These are phyloP conservation scores for Anthoceros angustus DNA, from an alignment of 225 moss, liverwort and hornwort species.

Conservation along the genomic window DNA sequence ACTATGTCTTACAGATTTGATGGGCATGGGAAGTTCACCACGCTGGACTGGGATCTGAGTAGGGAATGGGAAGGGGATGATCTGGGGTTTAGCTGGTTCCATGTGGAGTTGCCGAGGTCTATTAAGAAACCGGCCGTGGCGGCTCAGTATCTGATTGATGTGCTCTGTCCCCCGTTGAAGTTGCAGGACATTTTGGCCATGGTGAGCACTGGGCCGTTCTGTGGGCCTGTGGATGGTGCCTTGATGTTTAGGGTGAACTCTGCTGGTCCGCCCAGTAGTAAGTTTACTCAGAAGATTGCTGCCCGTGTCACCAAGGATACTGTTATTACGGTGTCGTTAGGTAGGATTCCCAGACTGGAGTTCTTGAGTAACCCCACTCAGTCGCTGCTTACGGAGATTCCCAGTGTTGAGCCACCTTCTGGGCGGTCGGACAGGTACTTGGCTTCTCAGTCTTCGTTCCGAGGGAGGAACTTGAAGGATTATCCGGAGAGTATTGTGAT, in stretches of 20 bases:
- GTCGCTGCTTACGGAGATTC: conserved; percentile 61
- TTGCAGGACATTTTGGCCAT: conserved; percentile 76
- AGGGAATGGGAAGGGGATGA: not conserved
- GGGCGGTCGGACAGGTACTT: conserved; percentile 14
- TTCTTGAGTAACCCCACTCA: conserved; percentile 41
- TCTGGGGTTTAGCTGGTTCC: conserved; percentile 57
- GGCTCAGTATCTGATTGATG: conserved; percentile 86
- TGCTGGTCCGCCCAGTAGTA: conserved; percentile 57
- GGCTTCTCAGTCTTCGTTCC: conserved; percentile 2
- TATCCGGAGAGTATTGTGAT: conserved; percentile 33
- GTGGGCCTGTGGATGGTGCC: conserved; percentile 72
- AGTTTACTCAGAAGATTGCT: conserved; percentile 75
- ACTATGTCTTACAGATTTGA: conserved; percentile 64
- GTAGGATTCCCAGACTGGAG: conserved; percentile 50
- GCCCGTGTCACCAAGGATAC: conserved; percentile 60
- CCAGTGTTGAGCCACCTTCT: conserved; percentile 29
- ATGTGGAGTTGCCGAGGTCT: conserved; percentile 78
- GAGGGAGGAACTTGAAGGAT: not conserved
- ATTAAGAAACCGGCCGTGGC: conserved; percentile 39
- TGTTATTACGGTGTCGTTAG: conserved; percentile 71
- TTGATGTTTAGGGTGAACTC: conserved; percentile 76
- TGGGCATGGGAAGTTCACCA: conserved; percentile 44
- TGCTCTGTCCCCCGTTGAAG: conserved; percentile 70
- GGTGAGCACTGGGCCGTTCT: conserved; percentile 69
- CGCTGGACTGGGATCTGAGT: conserved; percentile 46